phyloP scores from a whole-genome alignment of 2,329 filamentous ascomycete genomes.

The Cytospora leucostoma region DNA sequence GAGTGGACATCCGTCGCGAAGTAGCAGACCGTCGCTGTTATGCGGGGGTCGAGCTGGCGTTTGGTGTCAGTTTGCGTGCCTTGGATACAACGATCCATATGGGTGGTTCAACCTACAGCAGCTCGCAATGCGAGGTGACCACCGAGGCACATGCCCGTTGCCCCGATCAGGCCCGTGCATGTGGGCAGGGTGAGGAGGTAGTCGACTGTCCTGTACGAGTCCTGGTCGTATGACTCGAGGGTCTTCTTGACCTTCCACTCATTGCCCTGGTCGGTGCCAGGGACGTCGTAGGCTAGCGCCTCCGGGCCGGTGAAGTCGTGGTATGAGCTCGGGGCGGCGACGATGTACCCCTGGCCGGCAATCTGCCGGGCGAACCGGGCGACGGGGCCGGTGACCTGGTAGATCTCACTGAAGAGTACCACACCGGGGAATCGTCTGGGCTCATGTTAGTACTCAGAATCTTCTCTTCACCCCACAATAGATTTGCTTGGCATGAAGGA shows the following conservation, averaged over 20 bases:
- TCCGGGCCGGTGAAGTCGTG: slow-evolving; percentile 91
- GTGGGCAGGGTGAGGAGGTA: slow-evolving; percentile 70
- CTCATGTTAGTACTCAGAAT: not conserved
- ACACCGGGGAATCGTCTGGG: slow-evolving; percentile 77
- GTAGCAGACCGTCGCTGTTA: slow-evolving; percentile 79
- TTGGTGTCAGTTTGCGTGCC: slow-evolving; percentile 13
- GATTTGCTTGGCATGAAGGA: not conserved
- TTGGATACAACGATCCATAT: not conserved
- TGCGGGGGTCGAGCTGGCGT: slow-evolving; percentile 67
- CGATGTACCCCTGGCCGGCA: slow-evolving; percentile 89
- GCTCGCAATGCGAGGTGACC: slow-evolving; percentile 75
- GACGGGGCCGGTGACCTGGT: slow-evolving; percentile 82
- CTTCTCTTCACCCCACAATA: too few relatives aligned
- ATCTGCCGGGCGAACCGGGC: slow-evolving; percentile 89
- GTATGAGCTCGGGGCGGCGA: slow-evolving; percentile 86
- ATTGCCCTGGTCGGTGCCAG: slow-evolving; percentile 86
- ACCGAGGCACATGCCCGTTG: slow-evolving; percentile 90
- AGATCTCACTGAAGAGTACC: slow-evolving; percentile 85
- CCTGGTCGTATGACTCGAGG: slow-evolving; percentile 82
- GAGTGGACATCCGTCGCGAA: slow-evolving; percentile 92
- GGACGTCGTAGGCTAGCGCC: slow-evolving; percentile 79
- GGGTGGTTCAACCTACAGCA: slow-evolving; percentile 43
- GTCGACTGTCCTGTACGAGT: slow-evolving; percentile 68
- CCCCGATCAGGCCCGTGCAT: slow-evolving; percentile 78
- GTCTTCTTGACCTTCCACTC: slow-evolving; percentile 84